Percentiles rank a stretch among this genome's conserved stretches.
phyloP scores from a whole-genome alignment of 1,139 yeast species.

The Wickerhamiella infanticola region DNA sequence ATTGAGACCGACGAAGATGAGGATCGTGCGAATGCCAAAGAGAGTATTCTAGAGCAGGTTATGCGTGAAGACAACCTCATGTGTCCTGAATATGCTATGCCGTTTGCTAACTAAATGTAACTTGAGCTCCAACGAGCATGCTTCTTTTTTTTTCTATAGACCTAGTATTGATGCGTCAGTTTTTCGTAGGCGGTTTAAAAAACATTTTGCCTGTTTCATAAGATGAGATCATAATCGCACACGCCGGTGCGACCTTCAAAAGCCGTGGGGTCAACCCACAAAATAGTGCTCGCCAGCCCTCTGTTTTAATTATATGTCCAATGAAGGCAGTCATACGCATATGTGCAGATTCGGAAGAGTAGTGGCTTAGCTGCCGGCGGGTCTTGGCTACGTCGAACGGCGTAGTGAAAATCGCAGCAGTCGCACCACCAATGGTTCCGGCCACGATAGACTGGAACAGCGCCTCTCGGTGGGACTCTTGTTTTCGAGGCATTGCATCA shows the following conservation, averaged over 20 bases:
- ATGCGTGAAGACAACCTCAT: not conserved
- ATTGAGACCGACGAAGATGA: not conserved
- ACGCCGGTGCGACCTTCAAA: slow-evolving; percentile 86
- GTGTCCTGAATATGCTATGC: not conserved
- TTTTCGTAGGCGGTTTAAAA: slow-evolving; percentile 17
- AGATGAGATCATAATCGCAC: slow-evolving; percentile 96
- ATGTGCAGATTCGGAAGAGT: slow-evolving; percentile 20
- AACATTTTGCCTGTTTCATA: slow-evolving; percentile 77
- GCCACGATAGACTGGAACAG: slow-evolving; percentile 64
- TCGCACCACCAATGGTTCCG: slow-evolving; percentile 71
- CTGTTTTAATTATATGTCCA: slow-evolving; percentile 43
- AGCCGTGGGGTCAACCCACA: slow-evolving; percentile 79
- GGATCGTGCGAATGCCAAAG: not conserved
- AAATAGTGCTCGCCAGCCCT: slow-evolving; percentile 65
- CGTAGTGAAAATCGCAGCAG: slow-evolving; percentile 77
- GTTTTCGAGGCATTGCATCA: slow-evolving; percentile 10
- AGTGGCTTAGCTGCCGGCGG: slow-evolving; percentile 53
- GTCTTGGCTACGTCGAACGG: slow-evolving; percentile 98
- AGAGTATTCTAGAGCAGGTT: not conserved
- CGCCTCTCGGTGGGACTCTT: slow-evolving; percentile 33
- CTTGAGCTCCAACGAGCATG: not conserved
- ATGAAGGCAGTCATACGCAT: slow-evolving; percentile 50
- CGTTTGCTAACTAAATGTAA: not conserved
- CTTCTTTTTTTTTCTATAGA: not conserved
- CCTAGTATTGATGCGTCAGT: not conserved